phyloP scores from a whole-genome alignment of 345 rosid genomes.

The Moricandia moricandioides region DNA sequence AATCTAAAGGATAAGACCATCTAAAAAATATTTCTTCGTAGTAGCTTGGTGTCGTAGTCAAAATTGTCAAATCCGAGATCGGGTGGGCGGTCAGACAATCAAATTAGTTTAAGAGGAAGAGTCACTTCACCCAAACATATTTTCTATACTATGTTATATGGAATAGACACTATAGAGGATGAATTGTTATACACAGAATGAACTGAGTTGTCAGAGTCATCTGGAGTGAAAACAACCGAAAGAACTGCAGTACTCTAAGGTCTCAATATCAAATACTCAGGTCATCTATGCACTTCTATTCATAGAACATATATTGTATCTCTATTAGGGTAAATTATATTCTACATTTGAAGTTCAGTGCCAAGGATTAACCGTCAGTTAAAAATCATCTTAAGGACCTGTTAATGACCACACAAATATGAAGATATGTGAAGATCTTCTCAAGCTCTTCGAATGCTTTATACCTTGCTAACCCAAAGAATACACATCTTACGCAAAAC shows the following conservation, averaged over 20 bases:
- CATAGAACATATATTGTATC: not conserved
- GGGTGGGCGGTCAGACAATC: not conserved
- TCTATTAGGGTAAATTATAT: too few species aligned
- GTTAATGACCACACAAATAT: too few species aligned
- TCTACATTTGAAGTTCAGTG: too few species aligned
- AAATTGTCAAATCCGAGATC: not conserved
- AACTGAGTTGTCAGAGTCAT: not conserved
- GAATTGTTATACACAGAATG: not conserved
- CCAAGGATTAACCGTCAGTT: too few species aligned
- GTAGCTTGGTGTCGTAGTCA: not conserved
- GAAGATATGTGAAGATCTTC: too few species aligned
- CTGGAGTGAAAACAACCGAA: not conserved
- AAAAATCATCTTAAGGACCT: too few species aligned
- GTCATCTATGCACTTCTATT: not conserved
- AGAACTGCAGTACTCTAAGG: too few species aligned
- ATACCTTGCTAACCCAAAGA: not conserved
- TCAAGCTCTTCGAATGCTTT: not conserved
- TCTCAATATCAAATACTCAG: too few species aligned
- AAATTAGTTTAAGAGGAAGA: not conserved
- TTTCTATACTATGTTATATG: not conserved
- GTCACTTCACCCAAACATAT: not conserved
- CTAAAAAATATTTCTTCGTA: not conserved
- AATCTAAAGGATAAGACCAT: not conserved
- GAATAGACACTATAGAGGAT: not conserved
- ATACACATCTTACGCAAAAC: not conserved